Evolutionary conservation across 163 green algal species (phyloP).

Genomic region (Scenedesmus sp.): DNA sequence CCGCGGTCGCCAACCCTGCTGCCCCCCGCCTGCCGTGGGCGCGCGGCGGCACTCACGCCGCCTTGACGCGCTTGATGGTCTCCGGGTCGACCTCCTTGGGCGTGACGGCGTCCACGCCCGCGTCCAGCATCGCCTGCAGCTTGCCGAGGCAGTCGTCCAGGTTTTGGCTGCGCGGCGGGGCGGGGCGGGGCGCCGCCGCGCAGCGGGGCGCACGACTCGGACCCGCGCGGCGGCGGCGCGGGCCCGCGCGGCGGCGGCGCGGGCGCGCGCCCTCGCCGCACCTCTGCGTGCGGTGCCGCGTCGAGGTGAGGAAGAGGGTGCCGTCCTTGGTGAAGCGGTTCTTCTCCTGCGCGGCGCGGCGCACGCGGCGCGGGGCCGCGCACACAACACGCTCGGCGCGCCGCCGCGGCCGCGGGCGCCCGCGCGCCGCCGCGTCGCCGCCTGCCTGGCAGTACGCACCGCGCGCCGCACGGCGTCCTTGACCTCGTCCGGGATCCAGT

Average conservation of each 20-base stretch:
- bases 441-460: no score
- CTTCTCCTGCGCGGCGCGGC: slow-evolving; percentile 75
- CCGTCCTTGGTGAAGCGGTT: slow-evolving; percentile 94
- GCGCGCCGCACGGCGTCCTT: slow-evolving; percentile 68
- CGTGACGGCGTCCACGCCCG: slow-evolving; percentile 73
- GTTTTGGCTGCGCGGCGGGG: slow-evolving; percentile 81
- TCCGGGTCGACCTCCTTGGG: slow-evolving; percentile 78
- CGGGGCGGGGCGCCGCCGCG: no score
- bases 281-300: slow-evolving; percentile 87
- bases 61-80: slow-evolving; percentile 68
- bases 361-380: no score
- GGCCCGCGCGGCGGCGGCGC: no score
- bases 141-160: slow-evolving; percentile 87
- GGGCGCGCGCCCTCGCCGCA: slow-evolving; percentile 68
- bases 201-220: no score
- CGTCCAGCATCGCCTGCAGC: slow-evolving; percentile 82
- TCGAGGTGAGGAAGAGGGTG: slow-evolving; percentile 89
- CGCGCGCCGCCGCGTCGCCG: not conserved
- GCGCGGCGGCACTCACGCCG: slow-evolving; percentile 50
- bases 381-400: no score
- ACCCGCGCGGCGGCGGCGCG: no score
- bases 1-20: not conserved
- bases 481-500: slow-evolving; percentile 85
- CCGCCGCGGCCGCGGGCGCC: not conserved
- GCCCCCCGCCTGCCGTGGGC: no score